Base-by-base conservation (phyloP, 2,329 filamentous ascomycete species). In the Botrytis paeoniae region DNA sequence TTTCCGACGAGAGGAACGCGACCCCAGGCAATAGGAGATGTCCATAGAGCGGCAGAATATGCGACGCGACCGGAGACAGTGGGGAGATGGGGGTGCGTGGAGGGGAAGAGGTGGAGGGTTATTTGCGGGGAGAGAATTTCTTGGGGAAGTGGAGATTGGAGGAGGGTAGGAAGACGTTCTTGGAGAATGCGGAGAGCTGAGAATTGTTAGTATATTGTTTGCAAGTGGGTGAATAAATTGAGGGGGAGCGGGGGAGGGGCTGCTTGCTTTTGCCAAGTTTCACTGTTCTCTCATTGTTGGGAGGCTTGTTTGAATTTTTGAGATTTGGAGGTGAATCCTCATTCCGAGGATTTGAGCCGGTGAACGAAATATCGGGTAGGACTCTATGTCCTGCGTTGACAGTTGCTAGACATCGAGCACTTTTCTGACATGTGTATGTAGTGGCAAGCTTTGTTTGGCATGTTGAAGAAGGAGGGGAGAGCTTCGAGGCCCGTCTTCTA, bases 11-110 rank as follows among this genome's bases (percentile, higher is more conserved):
- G 89, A 3, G 96, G 96, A 1, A 99, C 88, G 41, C 93, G 90
- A 79, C 97, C 97, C 96, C 96, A 99, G 43, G 95, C 95, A 69
- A 99, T 92, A 0, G 96, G 96, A 0, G 95, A 94, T 0, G 96
- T 98, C 95, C 95, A 98, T 54, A 99, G 86, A 4, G 96, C 96
- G 29, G 96, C 95, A 51, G 92, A 92, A 82, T 99, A 99, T 65
- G 94, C 92, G 51, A 98, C 92, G 64, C 93, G 90, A 70, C 96
- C 96, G 41, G 93, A 93, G 59, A 98, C 96, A n/a, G 90, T 92
- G 48, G 96, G 96, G 4, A 99, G 92, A 81, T 95, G 92, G 4
- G 93, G 93, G 79, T 97, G 93, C 0, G 93, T 96, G 41, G 89
- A 89, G 54, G 90, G 90, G 81, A 92, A 92, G 76, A 92, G 88